Base-by-base conservation (phyloP, 2,329 filamentous ascomycete species). In the Talaromyces funiculosus region DNA sequence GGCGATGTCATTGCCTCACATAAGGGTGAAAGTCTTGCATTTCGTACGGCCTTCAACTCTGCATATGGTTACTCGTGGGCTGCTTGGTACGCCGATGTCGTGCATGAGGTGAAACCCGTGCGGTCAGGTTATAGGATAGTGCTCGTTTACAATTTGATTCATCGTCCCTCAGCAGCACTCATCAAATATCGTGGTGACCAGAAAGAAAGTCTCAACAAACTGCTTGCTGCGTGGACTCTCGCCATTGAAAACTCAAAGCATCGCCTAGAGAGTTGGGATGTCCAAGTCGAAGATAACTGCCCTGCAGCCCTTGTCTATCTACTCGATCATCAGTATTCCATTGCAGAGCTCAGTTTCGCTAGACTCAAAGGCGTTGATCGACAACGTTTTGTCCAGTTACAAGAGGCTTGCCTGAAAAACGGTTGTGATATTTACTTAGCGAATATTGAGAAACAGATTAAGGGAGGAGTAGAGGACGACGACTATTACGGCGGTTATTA, bases 71-170 rank as follows among this genome's bases (percentile, higher is more conserved):
- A 18, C 9, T 60, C 57, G 37, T 60, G 57, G 76, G 65, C 61
- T 14, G 68, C 67, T 4, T 79, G 77, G 83, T 84, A 82, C 66
- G 78, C 80, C 0, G 81, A 84, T 59, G 80, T 84, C 0, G 72
- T 71, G 1, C 80, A 84, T 64, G 77, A 84, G 66, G 73, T 83
- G n/a, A 70, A 76, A 16, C 75, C 77, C 1, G 73, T 84, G 2
- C 73, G 64, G 0, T 76, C 74, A 0, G 82, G 82, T 2, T 77
- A 80, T 64, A 78, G 81, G 3, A 75, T 80, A 59, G 80, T 82
- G 9, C 64, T 85, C 10, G 81, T 77, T 0, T 86, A 83, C 69
- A 84, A 84, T 64, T 74, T 85, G 4, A 66, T 81, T 16, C 68
- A 75, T 37, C 47, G 45, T 9, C 56, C 57, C 14, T 47, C 57